A percentile compares a stretch with the other conserved stretches of the same genome.
These are phyloP conservation scores for Pythium chondricola DNA, from an alignment of 352 stramenopile genomes.

Conservation along the genomic window DNA sequence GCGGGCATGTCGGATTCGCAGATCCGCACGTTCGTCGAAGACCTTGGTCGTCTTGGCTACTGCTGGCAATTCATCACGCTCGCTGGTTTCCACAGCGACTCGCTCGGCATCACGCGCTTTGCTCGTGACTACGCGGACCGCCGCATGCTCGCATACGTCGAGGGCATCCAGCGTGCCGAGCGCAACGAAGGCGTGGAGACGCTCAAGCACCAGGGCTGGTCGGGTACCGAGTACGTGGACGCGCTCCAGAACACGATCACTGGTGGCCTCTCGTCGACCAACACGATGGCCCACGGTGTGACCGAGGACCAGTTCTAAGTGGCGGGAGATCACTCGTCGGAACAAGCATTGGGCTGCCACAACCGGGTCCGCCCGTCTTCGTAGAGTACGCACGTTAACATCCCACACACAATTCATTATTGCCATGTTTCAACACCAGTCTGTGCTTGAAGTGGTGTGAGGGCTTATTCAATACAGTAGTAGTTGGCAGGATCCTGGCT, in stretches of 20 bases:
- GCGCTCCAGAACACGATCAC: slow-evolving; percentile 94
- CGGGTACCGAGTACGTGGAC: slow-evolving; percentile 95
- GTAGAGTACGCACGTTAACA: no score
- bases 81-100: slow-evolving; percentile 97
- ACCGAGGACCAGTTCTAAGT: slow-evolving; percentile 96
- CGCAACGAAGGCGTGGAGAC: slow-evolving; percentile 92
- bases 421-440: slow-evolving; percentile 5
- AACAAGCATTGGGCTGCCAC: background rate
- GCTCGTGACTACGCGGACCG: slow-evolving; percentile 89
- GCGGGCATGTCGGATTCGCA: slow-evolving; percentile 93
- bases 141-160: slow-evolving; percentile 94
- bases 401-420: slow-evolving; percentile 12
- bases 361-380: no score
- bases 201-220: slow-evolving; percentile 98
- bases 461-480: no score
- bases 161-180: slow-evolving; percentile 95
- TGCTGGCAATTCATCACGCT: slow-evolving; percentile 99
- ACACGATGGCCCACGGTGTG: slow-evolving; percentile 96
- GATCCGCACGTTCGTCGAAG: slow-evolving; percentile 93
- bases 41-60: slow-evolving; percentile 94
- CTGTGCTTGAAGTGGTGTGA: no score
- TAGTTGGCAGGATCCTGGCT: no score
- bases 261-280: slow-evolving; percentile 93
- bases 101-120: slow-evolving; percentile 93
- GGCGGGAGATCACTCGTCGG: background rate